A percentile compares a stretch with the other conserved stretches of the same genome.
These are phyloP conservation scores for Toxoplasma gondii DNA, from an alignment of 169 alveolate genomes.

Conservation along the genomic window DNA sequence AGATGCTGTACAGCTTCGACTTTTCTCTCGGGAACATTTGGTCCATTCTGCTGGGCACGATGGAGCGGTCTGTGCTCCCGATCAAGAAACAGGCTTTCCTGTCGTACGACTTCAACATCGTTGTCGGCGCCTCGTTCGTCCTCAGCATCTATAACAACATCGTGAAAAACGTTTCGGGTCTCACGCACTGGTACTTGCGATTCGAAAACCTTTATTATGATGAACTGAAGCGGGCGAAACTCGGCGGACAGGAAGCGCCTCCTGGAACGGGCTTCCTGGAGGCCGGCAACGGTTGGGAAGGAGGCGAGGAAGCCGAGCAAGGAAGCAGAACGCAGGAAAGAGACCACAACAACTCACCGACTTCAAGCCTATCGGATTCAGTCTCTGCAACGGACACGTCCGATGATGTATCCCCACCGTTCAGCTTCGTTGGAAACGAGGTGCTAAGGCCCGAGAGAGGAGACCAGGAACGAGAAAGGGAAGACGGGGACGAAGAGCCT, in stretches of 20 bases:
- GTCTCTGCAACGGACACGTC: not conserved
- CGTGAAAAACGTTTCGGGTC: not conserved
- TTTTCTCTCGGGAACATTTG: not conserved
- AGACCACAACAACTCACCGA: not conserved
- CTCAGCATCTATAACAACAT: not conserved
- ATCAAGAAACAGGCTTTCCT: slow-evolving; percentile 7
- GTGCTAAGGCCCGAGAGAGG: too few species aligned
- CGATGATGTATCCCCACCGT: too few species aligned
- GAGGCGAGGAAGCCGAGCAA: not conserved
- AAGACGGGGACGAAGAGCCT: not conserved
- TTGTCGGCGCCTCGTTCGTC: slow-evolving; percentile 7
- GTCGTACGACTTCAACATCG: slow-evolving; percentile 6
- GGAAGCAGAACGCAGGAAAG: not conserved
- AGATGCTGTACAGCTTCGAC: not conserved
- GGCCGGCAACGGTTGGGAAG: not conserved
- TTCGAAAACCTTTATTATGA: not conserved
- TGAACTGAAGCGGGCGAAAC: not conserved
- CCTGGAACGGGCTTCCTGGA: not conserved
- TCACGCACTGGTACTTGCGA: slow-evolving; percentile 3
- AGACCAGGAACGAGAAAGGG: not conserved
- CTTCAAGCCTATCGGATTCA: not conserved
- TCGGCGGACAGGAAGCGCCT: not conserved
- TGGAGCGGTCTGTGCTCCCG: not conserved
- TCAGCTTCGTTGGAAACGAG: too few species aligned
- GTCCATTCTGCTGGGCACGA: slow-evolving; percentile 1